A percentile compares a stretch with the other conserved stretches of the same genome.
These are phyloP conservation scores for Phialophora macrospora DNA, from an alignment of 2,329 filamentous ascomycete genomes.

Conservation along the genomic window DNA sequence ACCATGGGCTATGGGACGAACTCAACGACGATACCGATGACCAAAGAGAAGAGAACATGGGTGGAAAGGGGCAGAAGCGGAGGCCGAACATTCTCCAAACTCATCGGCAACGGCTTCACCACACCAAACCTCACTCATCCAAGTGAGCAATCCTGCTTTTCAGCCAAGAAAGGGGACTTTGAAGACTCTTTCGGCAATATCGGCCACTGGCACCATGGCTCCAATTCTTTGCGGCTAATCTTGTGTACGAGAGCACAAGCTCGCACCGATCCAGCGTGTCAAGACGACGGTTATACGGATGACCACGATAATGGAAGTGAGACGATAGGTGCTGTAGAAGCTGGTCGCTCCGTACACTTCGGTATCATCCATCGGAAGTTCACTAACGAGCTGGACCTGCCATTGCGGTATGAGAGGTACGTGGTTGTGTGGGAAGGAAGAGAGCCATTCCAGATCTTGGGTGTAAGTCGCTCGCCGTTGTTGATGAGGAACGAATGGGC, in stretches of 20 bases:
- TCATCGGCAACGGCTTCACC: constrained; percentile 42
- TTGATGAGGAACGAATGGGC: constrained; percentile 47
- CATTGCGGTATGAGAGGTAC: constrained; percentile 48
- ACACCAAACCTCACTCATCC: constrained; percentile 43
- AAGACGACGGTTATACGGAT: constrained; percentile 24
- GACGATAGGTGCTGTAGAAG: constrained; percentile 8
- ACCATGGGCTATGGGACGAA: not conserved
- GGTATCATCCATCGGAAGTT: constrained; percentile 48
- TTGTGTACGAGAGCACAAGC: constrained; percentile 42
- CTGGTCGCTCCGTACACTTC: constrained; percentile 43
- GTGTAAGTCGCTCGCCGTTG: constrained; percentile 44
- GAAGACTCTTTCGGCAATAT: constrained; percentile 33
- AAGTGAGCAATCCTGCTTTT: constrained; percentile 41
- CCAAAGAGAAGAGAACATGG: not conserved
- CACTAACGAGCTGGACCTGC: constrained; percentile 44
- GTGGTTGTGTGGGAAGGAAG: constrained; percentile 47
- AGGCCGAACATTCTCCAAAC: constrained; percentile 43
- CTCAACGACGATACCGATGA: not conserved
- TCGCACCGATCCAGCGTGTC: constrained; percentile 20
- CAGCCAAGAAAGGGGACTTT: constrained; percentile 22
- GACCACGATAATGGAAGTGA: not conserved
- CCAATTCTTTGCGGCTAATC: constrained; percentile 47
- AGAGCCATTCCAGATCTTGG: constrained; percentile 46
- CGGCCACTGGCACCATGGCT: constrained; percentile 48
- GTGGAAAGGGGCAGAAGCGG: not conserved